phyloP scores from a whole-genome alignment of 1,139 yeast species.

The Saccharomyces uvarum region DNA sequence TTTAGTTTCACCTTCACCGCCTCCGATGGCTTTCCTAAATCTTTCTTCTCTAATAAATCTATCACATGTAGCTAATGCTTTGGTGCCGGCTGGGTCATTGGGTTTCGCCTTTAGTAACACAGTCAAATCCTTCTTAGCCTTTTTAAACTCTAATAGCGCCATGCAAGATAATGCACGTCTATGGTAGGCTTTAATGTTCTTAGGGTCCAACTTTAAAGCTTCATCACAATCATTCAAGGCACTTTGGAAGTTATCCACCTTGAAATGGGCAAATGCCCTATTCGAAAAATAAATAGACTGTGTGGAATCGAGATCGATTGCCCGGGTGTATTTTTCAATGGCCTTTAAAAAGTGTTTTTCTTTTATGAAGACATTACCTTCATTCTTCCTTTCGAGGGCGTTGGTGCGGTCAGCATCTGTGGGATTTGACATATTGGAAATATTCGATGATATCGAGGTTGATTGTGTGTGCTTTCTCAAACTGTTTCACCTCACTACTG shows the following conservation, averaged over 20 bases:
- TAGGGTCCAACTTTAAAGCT: constrained; percentile 61
- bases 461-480: neutral
- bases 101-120: constrained; percentile 58
- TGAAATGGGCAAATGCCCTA: constrained; percentile 84
- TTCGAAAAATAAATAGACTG: constrained; percentile 76
- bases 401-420: constrained; percentile 27
- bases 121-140: constrained; percentile 66
- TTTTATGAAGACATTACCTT: constrained; percentile 68
- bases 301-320: constrained; percentile 60
- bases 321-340: constrained; percentile 60
- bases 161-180: constrained; percentile 78
- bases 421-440: constrained; percentile 3
- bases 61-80: constrained; percentile 56
- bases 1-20: constrained; percentile 41
- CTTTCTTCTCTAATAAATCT: constrained; percentile 65
- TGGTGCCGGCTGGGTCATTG: constrained; percentile 59
- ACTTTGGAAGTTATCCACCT: constrained; percentile 76
- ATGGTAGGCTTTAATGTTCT: constrained; percentile 65
- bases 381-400: constrained; percentile 52
- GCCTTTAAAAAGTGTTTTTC: constrained; percentile 61
- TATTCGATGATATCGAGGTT: neutral
- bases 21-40: constrained; percentile 81
- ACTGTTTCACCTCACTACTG: neutral
- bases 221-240: constrained; percentile 71
- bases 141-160: constrained; percentile 69